Base-by-base conservation (phyloP, 148 eudicot genomes). In the Diospyros kaki region DNA sequence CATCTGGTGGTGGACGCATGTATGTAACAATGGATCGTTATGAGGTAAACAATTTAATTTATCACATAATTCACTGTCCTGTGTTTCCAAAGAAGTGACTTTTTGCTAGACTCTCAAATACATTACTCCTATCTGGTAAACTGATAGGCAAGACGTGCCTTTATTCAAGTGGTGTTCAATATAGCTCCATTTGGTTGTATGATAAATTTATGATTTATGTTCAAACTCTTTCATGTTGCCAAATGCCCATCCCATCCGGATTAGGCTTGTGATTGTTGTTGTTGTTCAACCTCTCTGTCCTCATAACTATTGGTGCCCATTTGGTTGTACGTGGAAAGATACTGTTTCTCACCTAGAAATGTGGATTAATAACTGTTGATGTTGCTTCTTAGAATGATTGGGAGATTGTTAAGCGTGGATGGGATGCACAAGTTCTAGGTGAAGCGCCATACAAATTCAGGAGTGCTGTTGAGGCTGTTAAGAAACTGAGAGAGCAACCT, bases 391-490 rank as follows among this genome's bases (percentile, higher is more conserved):
- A 91, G 97, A 91, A 91, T 71, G 97, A 91, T 60, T 91, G 97
- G 97, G 85, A 74, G 40, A 93, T 93, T 73, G 92, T 93, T 56
- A 93, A 93, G 76, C 86, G 98, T 44, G 98, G 98, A 46, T 93
- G 98, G 98, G 96, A 93, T 81, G 96, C 98, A 17, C 98, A 93
- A 75, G 98, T 91, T 64, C 98, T 93, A 73, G 98, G 98, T 72
- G 96, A 93, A 86, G 93, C 98, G 63, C 98, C 92, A 50, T 69
- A 93, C 84, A 87, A 93, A 77, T 93, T 93, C 63, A 93, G 59
- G 68, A 81, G 52, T 79, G 84, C 93, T 44, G 50, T 89, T 59
- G 93, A 93, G 71, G 98, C 98, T 56, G 85, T 93, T 69, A 93
- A 91, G 84, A 93, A 54, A 58, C 73, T 93, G 81, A 85, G 98